Percentiles rank a stretch among this genome's conserved stretches.
These are phyloP conservation scores for Boletales sp. DNA, from an alignment of 768 basidiomycete genomes.

Conservation along the genomic window DNA sequence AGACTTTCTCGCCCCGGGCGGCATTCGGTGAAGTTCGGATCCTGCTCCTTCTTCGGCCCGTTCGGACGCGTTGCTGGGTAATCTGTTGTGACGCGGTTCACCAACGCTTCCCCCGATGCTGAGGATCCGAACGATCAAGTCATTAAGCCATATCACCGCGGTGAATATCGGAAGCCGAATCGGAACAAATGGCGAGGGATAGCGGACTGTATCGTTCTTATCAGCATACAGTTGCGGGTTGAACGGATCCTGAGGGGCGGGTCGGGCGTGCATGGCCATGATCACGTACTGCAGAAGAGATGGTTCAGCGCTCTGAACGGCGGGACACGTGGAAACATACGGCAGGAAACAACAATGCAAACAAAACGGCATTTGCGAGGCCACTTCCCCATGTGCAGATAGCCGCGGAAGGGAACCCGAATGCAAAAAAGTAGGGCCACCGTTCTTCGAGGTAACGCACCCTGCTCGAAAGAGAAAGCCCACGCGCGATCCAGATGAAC, in stretches of 20 bases:
- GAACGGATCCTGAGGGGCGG: constrained; percentile 74
- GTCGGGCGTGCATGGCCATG: constrained; percentile 75
- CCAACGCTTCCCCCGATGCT: constrained; percentile 46
- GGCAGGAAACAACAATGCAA: constrained; percentile 77
- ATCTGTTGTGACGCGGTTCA: constrained; percentile 21
- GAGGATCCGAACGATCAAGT: constrained; percentile 58
- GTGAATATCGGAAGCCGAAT: constrained; percentile 78
- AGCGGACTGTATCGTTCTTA: constrained; percentile 43
- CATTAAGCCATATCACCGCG: constrained; percentile 70
- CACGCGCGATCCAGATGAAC: constrained; percentile 76
- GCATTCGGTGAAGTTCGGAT: constrained; percentile 21
- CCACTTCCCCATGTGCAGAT: constrained; percentile 71
- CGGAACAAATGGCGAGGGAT: constrained; percentile 76
- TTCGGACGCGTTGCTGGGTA: constrained; percentile 50
- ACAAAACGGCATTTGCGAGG: constrained; percentile 77
- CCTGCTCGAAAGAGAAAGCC: constrained; percentile 62
- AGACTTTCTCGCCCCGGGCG: constrained; percentile 6
- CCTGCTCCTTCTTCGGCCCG: constrained; percentile 60
- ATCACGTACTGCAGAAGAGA: constrained; percentile 63
- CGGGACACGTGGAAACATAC: constrained; percentile 40
- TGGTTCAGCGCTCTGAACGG: not conserved
- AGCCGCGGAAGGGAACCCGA: constrained; percentile 73
- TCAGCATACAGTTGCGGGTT: constrained; percentile 44
- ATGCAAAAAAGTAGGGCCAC: constrained; percentile 87
- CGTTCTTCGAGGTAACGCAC: constrained; percentile 79